phyloP scores from a whole-genome alignment of 495 filamentous ascomycete species.

The Neurospora sp. region DNA sequence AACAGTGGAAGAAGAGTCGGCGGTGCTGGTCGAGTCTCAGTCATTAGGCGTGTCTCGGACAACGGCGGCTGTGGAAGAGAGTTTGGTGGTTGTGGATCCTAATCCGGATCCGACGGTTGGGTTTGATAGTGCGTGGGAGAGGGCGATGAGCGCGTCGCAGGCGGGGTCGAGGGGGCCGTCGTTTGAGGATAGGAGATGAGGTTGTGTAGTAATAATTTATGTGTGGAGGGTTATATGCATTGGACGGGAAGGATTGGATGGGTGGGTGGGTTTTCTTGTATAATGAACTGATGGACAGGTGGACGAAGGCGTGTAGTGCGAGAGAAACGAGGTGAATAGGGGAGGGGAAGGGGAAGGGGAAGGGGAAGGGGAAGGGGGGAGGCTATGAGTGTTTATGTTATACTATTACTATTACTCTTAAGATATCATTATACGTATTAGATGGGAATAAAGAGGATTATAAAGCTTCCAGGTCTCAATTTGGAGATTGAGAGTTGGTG shows the following conservation, averaged over 20 bases:
- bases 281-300: background rate
- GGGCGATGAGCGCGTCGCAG: conserved; percentile 25
- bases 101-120: conserved; percentile 30
- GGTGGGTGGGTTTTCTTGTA: background rate
- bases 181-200: background rate
- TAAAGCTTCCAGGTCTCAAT: too few relatives aligned
- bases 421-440: background rate
- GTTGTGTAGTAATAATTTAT: background rate
- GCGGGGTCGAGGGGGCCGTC: background rate
- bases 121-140: conserved; percentile 59
- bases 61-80: conserved; percentile 23
- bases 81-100: conserved; percentile 36
- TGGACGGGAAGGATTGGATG: background rate
- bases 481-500: background rate
- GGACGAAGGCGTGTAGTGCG: background rate
- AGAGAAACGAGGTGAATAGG: background rate
- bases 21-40: background rate
- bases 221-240: background rate
- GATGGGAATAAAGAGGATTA: background rate
- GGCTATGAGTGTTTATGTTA: background rate
- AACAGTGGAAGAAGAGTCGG: background rate
- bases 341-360: too few relatives aligned
- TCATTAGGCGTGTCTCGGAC: conserved; percentile 1
- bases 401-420: background rate
- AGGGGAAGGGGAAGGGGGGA: background rate